Evolutionary conservation across 805 yeast genomes (phyloP).

Genomic region (Sugiyamaella chiloensis): DNA sequence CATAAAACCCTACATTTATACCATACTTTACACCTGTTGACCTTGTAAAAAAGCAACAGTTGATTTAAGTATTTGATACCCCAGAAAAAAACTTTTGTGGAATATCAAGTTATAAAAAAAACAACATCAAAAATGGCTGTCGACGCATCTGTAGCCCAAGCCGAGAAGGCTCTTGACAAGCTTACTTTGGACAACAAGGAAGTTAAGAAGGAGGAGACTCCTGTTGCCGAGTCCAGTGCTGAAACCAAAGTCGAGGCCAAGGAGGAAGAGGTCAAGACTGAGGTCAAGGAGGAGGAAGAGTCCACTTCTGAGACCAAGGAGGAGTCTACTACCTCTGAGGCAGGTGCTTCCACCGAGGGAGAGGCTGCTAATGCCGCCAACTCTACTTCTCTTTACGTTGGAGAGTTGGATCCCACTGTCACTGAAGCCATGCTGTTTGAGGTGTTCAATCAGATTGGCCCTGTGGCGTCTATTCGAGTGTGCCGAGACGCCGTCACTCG

Average conservation of each 20-base stretch:
- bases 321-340: conserved; percentile 19
- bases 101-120: conserved; percentile 3
- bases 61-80: conserved; percentile 3
- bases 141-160: conserved; percentile 36
- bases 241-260: conserved; percentile 29
- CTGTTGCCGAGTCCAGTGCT: conserved; percentile 12
- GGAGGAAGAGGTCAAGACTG: conserved; percentile 40
- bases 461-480: conserved; percentile 94
- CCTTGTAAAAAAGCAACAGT: conserved; percentile 3
- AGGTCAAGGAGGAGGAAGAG: conserved; percentile 60
- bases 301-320: no score
- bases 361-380: conserved; percentile 24
- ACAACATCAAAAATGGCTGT: conserved; percentile 30
- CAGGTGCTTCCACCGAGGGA: conserved; percentile 21
- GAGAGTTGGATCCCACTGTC: conserved; percentile 90
- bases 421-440: conserved; percentile 94
- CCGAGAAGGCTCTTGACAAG: conserved; percentile 37
- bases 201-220: conserved; percentile 16
- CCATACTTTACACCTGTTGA: neutral
- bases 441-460: conserved; percentile 90
- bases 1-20: conserved; percentile 6
- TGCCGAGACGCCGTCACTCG: conserved; percentile 98
- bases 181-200: conserved; percentile 28
- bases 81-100: neutral
- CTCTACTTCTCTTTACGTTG: conserved; percentile 80